A percentile compares a stretch with the other conserved stretches of the same genome.
Conservation (phyloP, 345 rosid genomes). For the Dipteronia dyeriana region DNA sequence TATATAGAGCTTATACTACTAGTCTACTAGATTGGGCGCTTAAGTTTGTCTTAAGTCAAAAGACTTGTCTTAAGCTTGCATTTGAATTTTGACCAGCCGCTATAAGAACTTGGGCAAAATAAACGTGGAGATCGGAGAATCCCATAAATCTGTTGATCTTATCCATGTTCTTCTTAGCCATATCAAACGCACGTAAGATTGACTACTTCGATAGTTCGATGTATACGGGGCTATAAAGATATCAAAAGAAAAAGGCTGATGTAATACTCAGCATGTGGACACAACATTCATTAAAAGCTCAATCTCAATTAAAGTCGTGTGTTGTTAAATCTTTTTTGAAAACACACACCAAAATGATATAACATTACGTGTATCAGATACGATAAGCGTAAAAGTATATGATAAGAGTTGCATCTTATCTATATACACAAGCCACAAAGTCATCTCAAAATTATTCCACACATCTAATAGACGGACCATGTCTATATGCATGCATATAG, state of each 20-base stretch:
- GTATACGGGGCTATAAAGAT: background rate
- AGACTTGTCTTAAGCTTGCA: background rate
- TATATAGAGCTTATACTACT: no score
- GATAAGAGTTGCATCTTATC: slow-evolving; percentile 11
- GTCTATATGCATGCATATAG: background rate
- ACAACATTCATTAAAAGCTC: background rate
- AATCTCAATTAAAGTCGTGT: slow-evolving; percentile 10
- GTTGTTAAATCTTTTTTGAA: slow-evolving; percentile 22
- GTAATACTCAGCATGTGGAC: background rate
- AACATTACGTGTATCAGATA: background rate
- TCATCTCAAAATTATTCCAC: slow-evolving; percentile 6
- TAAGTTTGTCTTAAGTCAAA: background rate
- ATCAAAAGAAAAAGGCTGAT: background rate
- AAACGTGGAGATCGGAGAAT: slow-evolving; percentile 17
- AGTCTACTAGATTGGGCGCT: background rate
- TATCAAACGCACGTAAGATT: background rate
- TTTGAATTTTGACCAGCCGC: background rate
- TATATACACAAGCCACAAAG: slow-evolving; percentile 7
- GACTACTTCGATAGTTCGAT: background rate
- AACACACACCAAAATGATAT: background rate
- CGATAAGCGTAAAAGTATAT: background rate
- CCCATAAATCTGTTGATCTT: background rate
- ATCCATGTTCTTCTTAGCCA: slow-evolving; percentile 1
- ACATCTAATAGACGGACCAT: background rate
- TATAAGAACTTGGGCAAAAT: background rate